Evolutionary conservation across 345 rosid species (phyloP), one percentile per base, ranked within the genome.

Genomic region (Arabis alpina): DNA sequence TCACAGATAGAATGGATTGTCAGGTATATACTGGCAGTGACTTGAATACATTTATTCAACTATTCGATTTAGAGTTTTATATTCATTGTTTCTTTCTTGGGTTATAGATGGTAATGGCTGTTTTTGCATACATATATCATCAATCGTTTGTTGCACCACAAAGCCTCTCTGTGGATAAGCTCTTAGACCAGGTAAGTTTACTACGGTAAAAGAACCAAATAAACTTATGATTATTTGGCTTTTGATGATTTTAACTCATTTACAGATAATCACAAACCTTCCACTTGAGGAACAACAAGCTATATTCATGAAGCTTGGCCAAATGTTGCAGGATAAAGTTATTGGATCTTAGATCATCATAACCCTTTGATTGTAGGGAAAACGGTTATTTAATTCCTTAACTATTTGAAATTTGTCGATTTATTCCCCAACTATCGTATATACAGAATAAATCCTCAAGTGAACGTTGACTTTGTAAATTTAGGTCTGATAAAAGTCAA

Each of bases 1-100:
- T 93, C 66, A 92, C 96, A 4, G 96, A 90, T 75, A 81, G 96
- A 80, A 90, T 90, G 98, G 98, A 92, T 64, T 92, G 98, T 76
- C 97, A 92, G 87, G 96, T 88, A 73, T 39, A 7, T 27, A 3
- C 16, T 10, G 1, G 10, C 45, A 51, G 2, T 37, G 27, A 42
- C 39, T 41, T 73, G 34, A 40, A 15, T 25, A 25, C 64, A 42
- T 32, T 7, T n/a, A 34, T 54, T 7, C 1, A 25, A 44, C 25
- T 34, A 14, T 15, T 47, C 3, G 34, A 24, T 12, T 68, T 3
- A 47, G 39, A 32, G 13, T 2, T 11, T 1, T 52, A 41, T 14
- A 34, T 42, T 42, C 8, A 34, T 12, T 36, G 4, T 52, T 13
- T 14, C 36, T 2, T 54, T 47, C 54, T 4, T 15, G 14, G 34